phyloP scores from a whole-genome alignment of 805 yeast genomes.

The Myxozyma neglecta region DNA sequence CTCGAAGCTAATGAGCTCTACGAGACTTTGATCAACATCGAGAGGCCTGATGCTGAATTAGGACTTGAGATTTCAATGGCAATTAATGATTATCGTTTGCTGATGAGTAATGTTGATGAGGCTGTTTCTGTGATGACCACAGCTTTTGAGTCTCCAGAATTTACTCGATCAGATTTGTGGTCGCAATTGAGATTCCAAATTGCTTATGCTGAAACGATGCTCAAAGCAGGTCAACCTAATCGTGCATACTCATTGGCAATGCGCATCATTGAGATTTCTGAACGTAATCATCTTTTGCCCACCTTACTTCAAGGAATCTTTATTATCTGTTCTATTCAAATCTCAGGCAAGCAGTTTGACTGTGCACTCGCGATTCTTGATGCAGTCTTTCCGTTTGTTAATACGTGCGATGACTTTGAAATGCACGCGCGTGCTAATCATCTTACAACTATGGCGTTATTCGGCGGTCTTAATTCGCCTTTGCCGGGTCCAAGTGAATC shows the following conservation, averaged over 20 bases:
- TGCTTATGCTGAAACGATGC: slow-evolving; percentile 8
- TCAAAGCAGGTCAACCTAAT: neutral
- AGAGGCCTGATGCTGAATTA: neutral
- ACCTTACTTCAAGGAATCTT: slow-evolving; percentile 51
- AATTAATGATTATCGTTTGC: neutral
- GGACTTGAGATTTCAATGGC: neutral
- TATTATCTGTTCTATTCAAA: slow-evolving; percentile 49
- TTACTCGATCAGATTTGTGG: neutral
- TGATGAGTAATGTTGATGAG: neutral
- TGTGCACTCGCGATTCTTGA: slow-evolving; percentile 49
- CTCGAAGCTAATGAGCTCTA: neutral
- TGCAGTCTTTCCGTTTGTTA: slow-evolving; percentile 48
- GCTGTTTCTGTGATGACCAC: slow-evolving; percentile 1
- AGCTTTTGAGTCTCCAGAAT: neutral
- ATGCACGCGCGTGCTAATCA: slow-evolving; percentile 45
- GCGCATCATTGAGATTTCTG: slow-evolving; percentile 42
- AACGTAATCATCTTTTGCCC: slow-evolving; percentile 48
- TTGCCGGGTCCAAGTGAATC: neutral
- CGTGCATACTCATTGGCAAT: slow-evolving; percentile 22
- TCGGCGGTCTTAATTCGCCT: slow-evolving; percentile 17
- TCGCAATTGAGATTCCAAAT: slow-evolving; percentile 17
- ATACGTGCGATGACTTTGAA: slow-evolving; percentile 45
- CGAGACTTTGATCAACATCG: neutral
- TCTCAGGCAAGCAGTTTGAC: slow-evolving; percentile 44
- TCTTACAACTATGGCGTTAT: slow-evolving; percentile 39